Base-by-base conservation (phyloP, 2,329 filamentous ascomycete species). In the Paraconiothyrium brasiliense region DNA sequence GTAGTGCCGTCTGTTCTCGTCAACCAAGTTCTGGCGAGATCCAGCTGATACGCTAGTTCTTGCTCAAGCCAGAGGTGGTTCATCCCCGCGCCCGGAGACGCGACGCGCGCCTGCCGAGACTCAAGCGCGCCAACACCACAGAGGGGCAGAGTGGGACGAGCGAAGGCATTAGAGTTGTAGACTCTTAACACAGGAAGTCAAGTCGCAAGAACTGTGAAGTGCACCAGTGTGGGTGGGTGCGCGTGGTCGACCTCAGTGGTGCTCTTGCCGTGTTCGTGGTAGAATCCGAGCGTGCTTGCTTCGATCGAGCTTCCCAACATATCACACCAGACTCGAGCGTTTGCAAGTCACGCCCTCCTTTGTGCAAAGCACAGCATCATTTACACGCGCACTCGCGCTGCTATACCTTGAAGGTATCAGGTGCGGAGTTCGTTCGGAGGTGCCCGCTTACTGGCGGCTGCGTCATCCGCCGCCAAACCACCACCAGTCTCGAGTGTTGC, bases 21-120 rank as follows among this genome's bases (percentile, higher is more conserved):
- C 22, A 72, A 64, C 72, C 73, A 76, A 46, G 57, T 41, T 57
- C 68, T 57, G 13, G 66, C 71, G 13, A 73, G 62, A 6, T 61
- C 61, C 22, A 76, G 61, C 46, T 73, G 67, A 1, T 46, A 60
- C 39, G 66, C 56, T 59, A 74, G 54, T 1, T 64, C 59, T 11
- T 71, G 61, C 47, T 69, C 68, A 37, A 76, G 68, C 74, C 72
- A 74, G 51, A 46, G 34, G 55, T 10, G 35, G 63, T 55, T 51
- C 57, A 61, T 52, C 69, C 71, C 71, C 14, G 32, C 59, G 32
- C 35, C 44, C 13, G 20, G n/a, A 16, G 34, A 57, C 58, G 56
- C 49, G 54, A 49, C 60, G 60, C 49, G 56, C 50, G 41, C 54
- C 10, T 37, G 48, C 48, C 30, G n/a, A 37, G 34, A 37, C 10